A percentile compares a stretch with the other conserved stretches of the same genome.
These are phyloP conservation scores for Geotrichum restrictum DNA, from an alignment of 1,139 yeast genomes.

Conservation along the genomic window DNA sequence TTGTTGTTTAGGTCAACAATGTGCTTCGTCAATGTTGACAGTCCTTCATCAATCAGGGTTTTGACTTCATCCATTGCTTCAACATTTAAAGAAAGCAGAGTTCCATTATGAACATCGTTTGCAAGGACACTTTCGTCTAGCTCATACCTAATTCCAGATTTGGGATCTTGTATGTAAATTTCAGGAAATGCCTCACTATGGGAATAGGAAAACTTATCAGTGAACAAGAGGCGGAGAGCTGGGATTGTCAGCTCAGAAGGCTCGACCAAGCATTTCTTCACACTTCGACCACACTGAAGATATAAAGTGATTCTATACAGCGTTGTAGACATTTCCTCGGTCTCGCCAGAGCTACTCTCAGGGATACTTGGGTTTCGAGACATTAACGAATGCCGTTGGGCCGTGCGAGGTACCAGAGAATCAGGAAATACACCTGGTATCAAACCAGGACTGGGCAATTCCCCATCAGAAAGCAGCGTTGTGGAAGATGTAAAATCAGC, in stretches of 20 bases:
- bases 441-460: background rate
- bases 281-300: conserved; percentile 53
- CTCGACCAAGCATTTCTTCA: conserved; percentile 56
- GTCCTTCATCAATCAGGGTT: conserved; percentile 35
- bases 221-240: conserved; percentile 66
- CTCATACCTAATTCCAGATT: conserved; percentile 63
- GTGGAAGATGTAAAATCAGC: conserved; percentile 31
- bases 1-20: conserved; percentile 41
- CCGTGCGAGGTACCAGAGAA: background rate
- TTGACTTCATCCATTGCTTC: conserved; percentile 36
- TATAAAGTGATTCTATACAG: conserved; percentile 42
- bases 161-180: conserved; percentile 67
- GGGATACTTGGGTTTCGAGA: background rate
- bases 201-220: conserved; percentile 74
- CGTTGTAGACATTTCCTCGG: conserved; percentile 1
- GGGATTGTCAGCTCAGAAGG: conserved; percentile 54
- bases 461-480: conserved; percentile 16
- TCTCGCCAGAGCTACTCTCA: conserved; percentile 1
- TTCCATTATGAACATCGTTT: conserved; percentile 55
- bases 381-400: too few species aligned
- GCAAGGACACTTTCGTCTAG: conserved; percentile 63
- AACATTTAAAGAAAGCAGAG: conserved; percentile 56
- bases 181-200: conserved; percentile 68
- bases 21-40: conserved; percentile 31
- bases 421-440: conserved; percentile 2